Percentiles rank a stretch among this genome's conserved stretches.
Evolutionary conservation across 2,329 filamentous ascomycete species (phyloP).

Genomic region (Ceratocystis destructans): DNA sequence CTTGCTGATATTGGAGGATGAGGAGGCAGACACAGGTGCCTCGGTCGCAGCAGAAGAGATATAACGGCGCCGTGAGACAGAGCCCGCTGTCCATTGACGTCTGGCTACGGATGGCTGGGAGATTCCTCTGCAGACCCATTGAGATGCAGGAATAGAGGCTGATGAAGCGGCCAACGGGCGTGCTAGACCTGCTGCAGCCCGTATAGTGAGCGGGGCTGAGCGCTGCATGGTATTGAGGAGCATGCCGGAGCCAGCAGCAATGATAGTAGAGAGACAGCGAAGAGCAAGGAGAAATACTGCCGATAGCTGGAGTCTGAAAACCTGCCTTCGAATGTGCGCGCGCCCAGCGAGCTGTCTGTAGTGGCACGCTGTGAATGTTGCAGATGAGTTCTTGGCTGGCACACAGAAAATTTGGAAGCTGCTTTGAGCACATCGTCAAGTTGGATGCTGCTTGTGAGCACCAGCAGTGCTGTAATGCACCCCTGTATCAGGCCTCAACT

Average conservation of each 20-base stretch:
- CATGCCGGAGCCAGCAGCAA: background rate
- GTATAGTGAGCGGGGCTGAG: slow-evolving; percentile 1
- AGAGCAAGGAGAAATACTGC: background rate
- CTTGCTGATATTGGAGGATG: slow-evolving; percentile 29
- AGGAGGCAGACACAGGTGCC: slow-evolving; percentile 14
- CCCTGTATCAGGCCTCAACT: background rate
- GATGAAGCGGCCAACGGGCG: background rate
- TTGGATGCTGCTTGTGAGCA: background rate
- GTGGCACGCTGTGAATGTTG: background rate
- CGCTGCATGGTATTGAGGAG: background rate
- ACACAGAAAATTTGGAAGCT: background rate
- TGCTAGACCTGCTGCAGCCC: background rate
- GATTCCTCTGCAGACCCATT: background rate
- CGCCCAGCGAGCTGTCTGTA: background rate
- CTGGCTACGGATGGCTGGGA: background rate
- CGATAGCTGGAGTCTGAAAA: background rate
- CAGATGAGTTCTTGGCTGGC: background rate
- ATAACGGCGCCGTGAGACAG: background rate
- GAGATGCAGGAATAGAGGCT: background rate
- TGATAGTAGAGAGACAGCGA: background rate
- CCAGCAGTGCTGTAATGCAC: background rate
- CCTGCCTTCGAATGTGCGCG: no score
- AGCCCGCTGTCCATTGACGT: background rate
- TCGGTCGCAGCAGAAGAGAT: background rate
- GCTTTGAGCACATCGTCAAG: slow-evolving; percentile 1